Evolutionary conservation across 1,284 basidiomycete genomes (phyloP), one percentile per base, ranked within the genome.

Genomic region (Sporisorium graminicola): DNA sequence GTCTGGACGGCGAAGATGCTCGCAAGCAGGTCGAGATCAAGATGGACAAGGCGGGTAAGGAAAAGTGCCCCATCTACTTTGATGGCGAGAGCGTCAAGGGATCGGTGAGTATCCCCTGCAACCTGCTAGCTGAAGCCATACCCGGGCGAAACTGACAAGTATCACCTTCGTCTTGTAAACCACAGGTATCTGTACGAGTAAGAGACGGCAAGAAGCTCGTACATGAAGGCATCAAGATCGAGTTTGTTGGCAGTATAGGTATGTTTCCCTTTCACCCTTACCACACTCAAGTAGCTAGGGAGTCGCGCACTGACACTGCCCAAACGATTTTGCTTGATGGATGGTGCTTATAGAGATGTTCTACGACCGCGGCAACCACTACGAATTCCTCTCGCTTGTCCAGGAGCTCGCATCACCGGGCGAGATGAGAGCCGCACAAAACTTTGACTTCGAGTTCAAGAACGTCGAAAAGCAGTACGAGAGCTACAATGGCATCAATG

Each of bases 391-490:
- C 16, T 97, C 96, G 14, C 88, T 98, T 72, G 93, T 94, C 0
- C 95, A 98, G 87, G 95, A 98, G 84, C 89, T 98, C 14, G 94
- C 95, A 0, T 91, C 93, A 0, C 94, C 95, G 9, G 95, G 94
- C 40, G 96, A 99, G 83, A 91, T 98, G 91, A 90, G 95, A 54
- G 92, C 94, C 80, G 94, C 94, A 0, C 94, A 98, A 87, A 94
- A 94, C 18, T 96, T 92, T 81, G 94, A 98, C 60, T 99, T 99
- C 87, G 89, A 91, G 78, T 99, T 99, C 90, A 98, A 98, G 89
- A 98, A 97, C 82, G 94, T 99, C 53, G 97, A 99, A 90, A 98
- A 99, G 88, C 94, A 96, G 85, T 98, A 94, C 82, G 96, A 99
- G 88, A 94, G 93, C 82, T 98, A 98, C 86, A 92, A 95, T 78